phyloP scores from a whole-genome alignment of 495 filamentous ascomycete genomes.

The Neurospora hispaniola region DNA sequence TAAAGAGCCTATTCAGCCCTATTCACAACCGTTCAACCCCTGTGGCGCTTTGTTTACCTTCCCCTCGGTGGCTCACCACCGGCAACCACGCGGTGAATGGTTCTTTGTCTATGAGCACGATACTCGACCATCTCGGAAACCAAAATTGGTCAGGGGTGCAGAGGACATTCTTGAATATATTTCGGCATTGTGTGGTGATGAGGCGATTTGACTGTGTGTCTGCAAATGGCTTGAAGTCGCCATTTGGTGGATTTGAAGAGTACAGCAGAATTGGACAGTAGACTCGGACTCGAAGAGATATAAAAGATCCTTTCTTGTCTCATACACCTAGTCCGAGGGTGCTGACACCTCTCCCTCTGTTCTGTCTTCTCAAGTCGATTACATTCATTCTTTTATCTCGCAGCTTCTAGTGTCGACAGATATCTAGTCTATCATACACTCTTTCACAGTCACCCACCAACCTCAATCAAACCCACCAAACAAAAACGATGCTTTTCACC shows the following conservation, averaged over 20 bases:
- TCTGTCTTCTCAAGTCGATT: neutral
- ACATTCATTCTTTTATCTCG: neutral
- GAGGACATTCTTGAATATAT: neutral
- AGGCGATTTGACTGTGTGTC: neutral
- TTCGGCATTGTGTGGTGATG: neutral
- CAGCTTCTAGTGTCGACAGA: neutral
- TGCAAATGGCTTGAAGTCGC: neutral
- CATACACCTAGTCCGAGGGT: neutral
- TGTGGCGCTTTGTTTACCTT: neutral
- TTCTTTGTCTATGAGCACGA: neutral
- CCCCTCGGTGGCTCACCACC: neutral
- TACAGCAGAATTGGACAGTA: neutral
- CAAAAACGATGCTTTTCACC: neutral
- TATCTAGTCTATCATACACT: neutral
- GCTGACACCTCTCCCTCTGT: no score
- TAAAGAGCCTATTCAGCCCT: neutral
- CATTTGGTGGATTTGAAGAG: neutral
- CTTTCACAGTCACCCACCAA: neutral
- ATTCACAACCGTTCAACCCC: neutral
- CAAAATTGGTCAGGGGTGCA: neutral
- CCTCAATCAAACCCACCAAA: neutral
- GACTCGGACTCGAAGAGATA: neutral
- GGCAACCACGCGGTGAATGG: neutral
- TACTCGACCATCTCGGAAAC: neutral
- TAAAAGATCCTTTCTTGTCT: neutral